Percentiles rank a stretch among this genome's conserved stretches.
phyloP scores from a whole-genome alignment of 495 filamentous ascomycete genomes.

The Aspergillus diversus region DNA sequence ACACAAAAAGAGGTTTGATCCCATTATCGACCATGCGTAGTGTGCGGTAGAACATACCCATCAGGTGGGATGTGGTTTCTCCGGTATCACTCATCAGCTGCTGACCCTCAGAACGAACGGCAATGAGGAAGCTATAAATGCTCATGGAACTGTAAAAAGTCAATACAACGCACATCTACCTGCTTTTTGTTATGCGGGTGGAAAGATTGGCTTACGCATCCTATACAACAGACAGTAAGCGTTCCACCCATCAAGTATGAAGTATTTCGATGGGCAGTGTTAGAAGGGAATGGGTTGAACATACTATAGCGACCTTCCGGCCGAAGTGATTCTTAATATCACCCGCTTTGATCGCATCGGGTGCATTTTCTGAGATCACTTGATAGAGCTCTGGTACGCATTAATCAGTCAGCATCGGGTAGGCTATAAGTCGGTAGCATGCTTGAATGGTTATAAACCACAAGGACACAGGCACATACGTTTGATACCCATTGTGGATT shows the following conservation, averaged over 20 bases:
- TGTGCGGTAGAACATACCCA: conserved; percentile 99
- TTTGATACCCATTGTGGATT: conserved; percentile 85
- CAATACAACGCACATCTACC: conserved; percentile 16
- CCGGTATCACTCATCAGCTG: conserved; percentile 92
- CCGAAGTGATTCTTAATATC: conserved; percentile 99
- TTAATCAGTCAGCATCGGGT: background rate
- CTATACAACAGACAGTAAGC: conserved; percentile 39
- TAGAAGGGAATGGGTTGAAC: conserved; percentile 31
- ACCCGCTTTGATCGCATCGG: conserved; percentile 90
- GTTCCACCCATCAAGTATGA: too few species aligned
- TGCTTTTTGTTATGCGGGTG: conserved; percentile 7
- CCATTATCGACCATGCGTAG: conserved; percentile 97
- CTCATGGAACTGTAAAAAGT: conserved; percentile 80
- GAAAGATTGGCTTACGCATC: conserved; percentile 72
- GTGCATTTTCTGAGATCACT: conserved; percentile 88
- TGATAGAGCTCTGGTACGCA: conserved; percentile 66
- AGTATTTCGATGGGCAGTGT: background rate
- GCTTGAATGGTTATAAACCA: background rate
- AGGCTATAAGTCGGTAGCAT: background rate
- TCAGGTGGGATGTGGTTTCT: conserved; percentile 95
- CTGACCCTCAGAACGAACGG: conserved; percentile 93
- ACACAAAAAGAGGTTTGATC: conserved; percentile 97
- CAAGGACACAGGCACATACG: conserved; percentile 42
- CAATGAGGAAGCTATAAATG: conserved; percentile 98
- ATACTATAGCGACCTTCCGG: conserved; percentile 93